These are phyloP conservation scores for Diatrype stigma DNA, from an alignment of 2,329 filamentous ascomycete species.

Conservation along the genomic window DNA sequence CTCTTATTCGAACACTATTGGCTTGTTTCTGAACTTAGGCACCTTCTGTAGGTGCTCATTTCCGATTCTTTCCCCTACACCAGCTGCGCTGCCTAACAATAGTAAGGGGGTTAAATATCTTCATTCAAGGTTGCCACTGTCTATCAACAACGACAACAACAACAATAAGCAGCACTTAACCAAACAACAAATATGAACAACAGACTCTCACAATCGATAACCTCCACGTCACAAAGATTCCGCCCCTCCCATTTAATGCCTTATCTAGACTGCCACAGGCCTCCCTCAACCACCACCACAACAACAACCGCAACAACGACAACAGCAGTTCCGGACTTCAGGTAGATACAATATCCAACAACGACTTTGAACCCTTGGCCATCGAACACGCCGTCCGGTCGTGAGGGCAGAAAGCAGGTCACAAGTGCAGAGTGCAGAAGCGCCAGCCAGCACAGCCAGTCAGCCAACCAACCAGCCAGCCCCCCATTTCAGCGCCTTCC, in stretches of 20 bases:
- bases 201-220: conserved; percentile 6
- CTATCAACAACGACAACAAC: neutral
- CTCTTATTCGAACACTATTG: too few relatives aligned
- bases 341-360: too few relatives aligned
- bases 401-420: too few relatives aligned
- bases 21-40: neutral
- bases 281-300: too few relatives aligned
- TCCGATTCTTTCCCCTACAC: too few relatives aligned
- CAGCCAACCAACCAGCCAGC: neutral
- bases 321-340: too few relatives aligned
- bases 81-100: too few relatives aligned
- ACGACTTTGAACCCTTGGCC: too few relatives aligned
- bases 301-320: too few relatives aligned
- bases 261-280: neutral
- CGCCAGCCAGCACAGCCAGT: neutral
- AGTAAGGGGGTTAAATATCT: neutral
- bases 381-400: too few relatives aligned
- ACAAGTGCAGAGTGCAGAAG: too few relatives aligned
- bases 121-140: neutral
- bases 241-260: neutral
- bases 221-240: conserved; percentile 1
- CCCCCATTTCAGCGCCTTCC: neutral
- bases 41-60: neutral
- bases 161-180: conserved; percentile 3
- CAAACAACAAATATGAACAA: conserved; percentile 23